Percentiles rank a stretch among this genome's conserved stretches.
Conservation (phyloP, 2,329 filamentous ascomycete genomes). For the Calonectria pauciramosa region DNA sequence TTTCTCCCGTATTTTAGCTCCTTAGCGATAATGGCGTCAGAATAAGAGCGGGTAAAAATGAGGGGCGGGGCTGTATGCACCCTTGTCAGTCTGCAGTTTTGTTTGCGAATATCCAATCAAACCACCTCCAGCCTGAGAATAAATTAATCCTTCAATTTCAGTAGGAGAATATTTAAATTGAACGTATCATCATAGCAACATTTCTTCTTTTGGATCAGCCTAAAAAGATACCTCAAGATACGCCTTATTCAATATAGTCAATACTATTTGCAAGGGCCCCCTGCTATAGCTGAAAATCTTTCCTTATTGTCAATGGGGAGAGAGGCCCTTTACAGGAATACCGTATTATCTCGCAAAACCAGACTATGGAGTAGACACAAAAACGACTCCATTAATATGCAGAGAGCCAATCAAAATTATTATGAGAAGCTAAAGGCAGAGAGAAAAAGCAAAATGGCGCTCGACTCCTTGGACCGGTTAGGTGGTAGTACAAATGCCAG, state of each 20-base stretch:
- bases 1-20: background rate
- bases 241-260: background rate
- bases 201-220: background rate
- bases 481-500: too few species aligned
- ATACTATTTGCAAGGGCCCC: background rate
- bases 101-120: background rate
- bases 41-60: background rate
- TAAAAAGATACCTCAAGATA: background rate
- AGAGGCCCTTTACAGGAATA: too few species aligned
- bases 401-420: too few species aligned
- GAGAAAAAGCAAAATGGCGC: too few species aligned
- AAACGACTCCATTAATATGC: too few species aligned
- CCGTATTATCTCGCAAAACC: too few species aligned
- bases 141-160: background rate
- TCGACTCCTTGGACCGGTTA: too few species aligned
- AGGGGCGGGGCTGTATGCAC: background rate
- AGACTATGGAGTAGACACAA: too few species aligned
- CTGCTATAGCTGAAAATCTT: too few species aligned
- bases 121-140: background rate
- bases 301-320: too few species aligned
- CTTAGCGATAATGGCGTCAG: background rate
- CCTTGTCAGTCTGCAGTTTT: background rate
- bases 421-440: too few species aligned
- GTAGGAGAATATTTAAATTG: background rate
- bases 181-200: background rate